Base-by-base conservation (phyloP, 1,139 yeast genomes). In the Entelexis sorbosivorans region DNA sequence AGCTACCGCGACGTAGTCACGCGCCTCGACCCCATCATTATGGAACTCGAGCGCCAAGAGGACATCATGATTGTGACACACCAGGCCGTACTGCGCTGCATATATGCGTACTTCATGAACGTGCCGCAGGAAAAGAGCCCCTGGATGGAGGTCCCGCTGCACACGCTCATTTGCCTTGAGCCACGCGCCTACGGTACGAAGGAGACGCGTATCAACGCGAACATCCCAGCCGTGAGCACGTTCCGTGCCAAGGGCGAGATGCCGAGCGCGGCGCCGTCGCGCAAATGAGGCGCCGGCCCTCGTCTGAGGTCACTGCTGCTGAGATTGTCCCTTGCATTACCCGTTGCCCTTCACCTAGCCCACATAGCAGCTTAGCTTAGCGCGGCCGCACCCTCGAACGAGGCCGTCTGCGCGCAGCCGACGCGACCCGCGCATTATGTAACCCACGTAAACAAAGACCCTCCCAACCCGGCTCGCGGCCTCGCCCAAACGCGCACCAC, bases 131-230 rank as follows among this genome's bases (percentile, higher is more conserved):
- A 91, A 62, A 93, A 88, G 65, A 79, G 89, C 55, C 99, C 99
- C 5, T 91, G 98, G 97, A 89, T 91, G 96, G 87, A 94, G 47
- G 94, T 91, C 52, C 99, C 99, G 9, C 73, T 91, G 62, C 99
- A 91, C 65, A 91, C 98, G 0, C 73, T 91, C 65, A 91, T 91
- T 61, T 84, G 87, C 64, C 73, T 91, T 58, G 97, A 93, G 66
- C 96, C 97, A 10, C 75, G 95, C 53, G 96, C 98, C 1, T 89
- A 87, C 65, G 82, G 82, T 51, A 91, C 98, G 0, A 69, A 81
- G 45, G 97, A 89, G 38, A 83, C 91, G 26, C 74, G 94, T 58
- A 84, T 91, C 52, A 87, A 88, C 60, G 97, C 97, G 0, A 88
- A 91, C 65, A 91, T 91, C 52, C 97, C 98, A 1, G 98, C 98